phyloP scores from a whole-genome alignment of 441 rosid genomes.

The Syzygium syzygioides region DNA sequence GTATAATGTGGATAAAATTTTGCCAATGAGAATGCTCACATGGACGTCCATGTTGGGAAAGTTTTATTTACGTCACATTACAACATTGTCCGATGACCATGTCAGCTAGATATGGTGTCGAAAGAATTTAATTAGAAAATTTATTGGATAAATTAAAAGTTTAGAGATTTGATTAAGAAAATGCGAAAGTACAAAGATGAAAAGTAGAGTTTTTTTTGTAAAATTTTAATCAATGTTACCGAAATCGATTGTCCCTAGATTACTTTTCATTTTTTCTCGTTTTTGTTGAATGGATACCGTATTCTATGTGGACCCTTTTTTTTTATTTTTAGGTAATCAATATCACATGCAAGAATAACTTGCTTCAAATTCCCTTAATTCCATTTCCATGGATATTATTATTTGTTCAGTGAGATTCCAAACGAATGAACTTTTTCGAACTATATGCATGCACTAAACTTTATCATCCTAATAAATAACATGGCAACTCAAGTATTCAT shows the following conservation, averaged over 20 bases:
- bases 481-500: not conserved
- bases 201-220: not conserved
- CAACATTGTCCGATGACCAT: accelerated
- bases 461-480: not conserved
- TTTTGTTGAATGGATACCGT: not conserved
- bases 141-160: not conserved
- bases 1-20: not conserved
- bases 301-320: not conserved
- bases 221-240: not conserved
- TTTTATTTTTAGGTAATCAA: not conserved
- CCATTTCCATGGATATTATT: not conserved
- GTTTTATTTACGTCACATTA: not conserved
- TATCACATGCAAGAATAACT: not conserved
- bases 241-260: not conserved
- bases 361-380: not conserved
- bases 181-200: accelerated
- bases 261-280: not conserved
- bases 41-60: accelerated
- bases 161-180: not conserved
- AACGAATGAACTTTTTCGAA: not conserved
- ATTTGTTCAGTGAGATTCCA: not conserved
- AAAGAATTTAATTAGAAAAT: not conserved
- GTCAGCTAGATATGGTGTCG: accelerated
- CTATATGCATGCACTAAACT: not conserved
- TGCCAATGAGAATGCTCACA: not conserved